Base-by-base conservation (phyloP, 1,284 basidiomycete genomes). In the Leccinum subrobustum region DNA sequence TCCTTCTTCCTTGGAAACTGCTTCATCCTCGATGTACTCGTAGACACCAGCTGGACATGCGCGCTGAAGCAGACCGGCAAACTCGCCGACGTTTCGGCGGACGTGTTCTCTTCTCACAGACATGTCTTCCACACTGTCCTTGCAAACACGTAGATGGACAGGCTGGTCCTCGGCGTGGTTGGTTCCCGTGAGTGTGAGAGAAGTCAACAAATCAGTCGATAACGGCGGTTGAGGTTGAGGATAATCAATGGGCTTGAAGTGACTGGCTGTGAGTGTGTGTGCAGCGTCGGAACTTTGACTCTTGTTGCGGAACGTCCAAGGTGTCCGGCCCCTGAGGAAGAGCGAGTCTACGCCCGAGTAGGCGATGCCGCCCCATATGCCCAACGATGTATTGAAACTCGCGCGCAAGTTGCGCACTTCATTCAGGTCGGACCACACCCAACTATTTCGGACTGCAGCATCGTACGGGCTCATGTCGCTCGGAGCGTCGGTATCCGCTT, bases 101-200 rank as follows among this genome's bases (percentile, higher is more conserved):
- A 95, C 91, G 75, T 99, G 97, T 33, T 83, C 78, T 50, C 75
- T 72, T 52, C 83, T 75, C 52, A 82, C 76, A 57, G 78, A 78
- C 20, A 80, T 75, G 44, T 84, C 83, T 60, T 83, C 81, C 3
- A 70, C 76, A 11, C 69, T 71, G 6, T 83, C 80, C 69, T 86
- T 82, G 80, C 80, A 82, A 25, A 95, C 84, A 42, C 89, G 84
- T 51, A 99, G 79, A 77, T 99, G 96, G 9, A 95, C 81, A 0
- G 92, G 95, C 77, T 98, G 95, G 75, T 98, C 95, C 74, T 99
- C 96, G 16, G 93, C 88, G 73, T 99, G 97, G 76, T 98, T 98
- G 27, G 97, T 99, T 2, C 93, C 93, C 3, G 96, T 98, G 55
- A 98, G 82, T 6, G 92, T 84, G 37, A 99, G 85, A 33, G 91